Evolutionary conservation across 2,329 filamentous ascomycete genomes (phyloP).

Genomic region (Phaeosphaeriaceae sp.): DNA sequence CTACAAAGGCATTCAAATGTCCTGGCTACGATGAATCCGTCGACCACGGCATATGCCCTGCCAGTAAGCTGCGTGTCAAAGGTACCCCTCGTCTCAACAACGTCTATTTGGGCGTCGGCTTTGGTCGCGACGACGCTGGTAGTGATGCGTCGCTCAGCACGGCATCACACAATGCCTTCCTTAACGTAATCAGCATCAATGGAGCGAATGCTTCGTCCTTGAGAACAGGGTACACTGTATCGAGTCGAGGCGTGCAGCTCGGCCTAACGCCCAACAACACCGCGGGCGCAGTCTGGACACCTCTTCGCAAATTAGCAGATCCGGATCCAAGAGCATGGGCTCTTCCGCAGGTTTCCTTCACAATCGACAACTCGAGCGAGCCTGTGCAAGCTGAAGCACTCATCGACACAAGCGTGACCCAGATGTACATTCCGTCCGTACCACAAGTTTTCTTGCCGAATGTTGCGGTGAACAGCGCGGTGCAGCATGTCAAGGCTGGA

Average conservation of each 20-base stretch:
- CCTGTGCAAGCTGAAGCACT: constrained; percentile 2
- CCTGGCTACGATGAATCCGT: constrained; percentile 9
- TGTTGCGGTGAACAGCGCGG: not conserved
- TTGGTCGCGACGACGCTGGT: constrained; percentile 6
- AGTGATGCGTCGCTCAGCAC: constrained; percentile 5
- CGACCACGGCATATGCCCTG: constrained; percentile 7
- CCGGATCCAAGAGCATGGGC: constrained; percentile 14
- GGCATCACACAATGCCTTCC: constrained; percentile 23
- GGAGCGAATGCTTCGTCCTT: not conserved
- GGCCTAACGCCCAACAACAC: constrained; percentile 13
- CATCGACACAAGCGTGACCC: constrained; percentile 11
- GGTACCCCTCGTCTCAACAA: not conserved
- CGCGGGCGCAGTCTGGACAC: constrained; percentile 5
- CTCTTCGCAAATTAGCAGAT: constrained; percentile 5
- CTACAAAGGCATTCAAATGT: constrained; percentile 10
- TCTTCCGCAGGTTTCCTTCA: not conserved
- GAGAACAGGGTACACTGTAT: constrained; percentile 10
- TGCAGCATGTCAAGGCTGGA: constrained; percentile 4
- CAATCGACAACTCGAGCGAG: not conserved
- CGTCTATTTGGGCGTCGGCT: constrained; percentile 17
- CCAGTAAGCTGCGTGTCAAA: not conserved
- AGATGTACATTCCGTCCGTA: constrained; percentile 12
- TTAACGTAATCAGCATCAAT: constrained; percentile 18
- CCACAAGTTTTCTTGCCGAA: constrained; percentile 5
- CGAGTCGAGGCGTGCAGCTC: constrained; percentile 10